phyloP scores from a whole-genome alignment of 768 basidiomycete genomes.

The Lyophyllum semitale region DNA sequence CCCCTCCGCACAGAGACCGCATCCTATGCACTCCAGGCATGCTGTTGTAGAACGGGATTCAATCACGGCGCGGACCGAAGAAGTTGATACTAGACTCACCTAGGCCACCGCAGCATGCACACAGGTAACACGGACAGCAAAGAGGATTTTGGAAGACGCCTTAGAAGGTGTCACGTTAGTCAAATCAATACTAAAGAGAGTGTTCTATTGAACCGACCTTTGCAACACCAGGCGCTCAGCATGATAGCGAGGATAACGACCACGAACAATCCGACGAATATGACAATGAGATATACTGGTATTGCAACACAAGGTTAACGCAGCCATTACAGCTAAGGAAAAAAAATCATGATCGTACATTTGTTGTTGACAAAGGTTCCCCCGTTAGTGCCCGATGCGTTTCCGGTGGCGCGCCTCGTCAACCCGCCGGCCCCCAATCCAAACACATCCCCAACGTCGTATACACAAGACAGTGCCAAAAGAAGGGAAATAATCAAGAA shows the following conservation, averaged over 20 bases:
- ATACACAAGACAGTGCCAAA: constrained; percentile 31
- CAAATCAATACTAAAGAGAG: not conserved
- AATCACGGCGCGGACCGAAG: not conserved
- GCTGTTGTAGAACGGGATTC: constrained; percentile 31
- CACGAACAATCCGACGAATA: constrained; percentile 64
- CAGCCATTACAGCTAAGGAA: no score
- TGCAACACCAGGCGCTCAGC: constrained; percentile 60
- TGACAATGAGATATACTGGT: constrained; percentile 61
- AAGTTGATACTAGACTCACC: constrained; percentile 33
- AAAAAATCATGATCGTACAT: constrained; percentile 30
- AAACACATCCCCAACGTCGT: constrained; percentile 22
- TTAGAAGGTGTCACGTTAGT: constrained; percentile 16
- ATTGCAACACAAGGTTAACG: not conserved
- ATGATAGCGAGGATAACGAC: constrained; percentile 56
- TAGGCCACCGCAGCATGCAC: constrained; percentile 71
- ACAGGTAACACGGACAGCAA: constrained; percentile 73
- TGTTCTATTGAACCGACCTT: not conserved
- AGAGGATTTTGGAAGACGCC: constrained; percentile 62
- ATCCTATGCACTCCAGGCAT: constrained; percentile 71
- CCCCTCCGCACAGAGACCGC: constrained; percentile 65
- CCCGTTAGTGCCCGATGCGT: constrained; percentile 13
- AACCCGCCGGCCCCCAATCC: constrained; percentile 25
- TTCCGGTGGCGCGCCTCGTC: constrained; percentile 31
- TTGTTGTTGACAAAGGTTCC: constrained; percentile 41
- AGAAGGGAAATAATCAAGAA: constrained; percentile 32